Conservation (phyloP, 2,329 filamentous ascomycete species). For the Alternaria hordeiaustralica region DNA sequence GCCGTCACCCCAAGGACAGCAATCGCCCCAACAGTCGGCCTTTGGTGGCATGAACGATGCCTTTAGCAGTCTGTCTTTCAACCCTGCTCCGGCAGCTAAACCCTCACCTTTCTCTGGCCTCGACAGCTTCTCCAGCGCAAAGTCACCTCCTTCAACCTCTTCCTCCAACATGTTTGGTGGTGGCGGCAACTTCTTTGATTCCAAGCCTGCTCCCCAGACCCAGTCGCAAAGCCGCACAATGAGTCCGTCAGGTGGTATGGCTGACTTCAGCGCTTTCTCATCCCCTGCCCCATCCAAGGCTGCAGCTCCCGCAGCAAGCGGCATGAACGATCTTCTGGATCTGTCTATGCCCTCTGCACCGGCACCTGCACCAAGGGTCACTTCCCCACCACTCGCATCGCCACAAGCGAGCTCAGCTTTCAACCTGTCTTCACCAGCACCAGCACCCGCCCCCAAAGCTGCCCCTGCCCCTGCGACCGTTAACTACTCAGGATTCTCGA, state of each 20-base stretch:
- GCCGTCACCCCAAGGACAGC: slow-evolving; percentile 51
- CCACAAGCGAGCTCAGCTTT: slow-evolving; percentile 72
- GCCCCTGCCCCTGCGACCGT: slow-evolving; percentile 42
- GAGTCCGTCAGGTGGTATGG: slow-evolving; percentile 62
- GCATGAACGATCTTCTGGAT: slow-evolving; percentile 80
- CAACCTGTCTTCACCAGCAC: slow-evolving; percentile 53
- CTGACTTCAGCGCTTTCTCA: slow-evolving; percentile 70
- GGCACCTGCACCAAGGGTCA: slow-evolving; percentile 33
- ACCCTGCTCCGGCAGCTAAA: slow-evolving; percentile 57
- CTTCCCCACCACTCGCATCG: slow-evolving; percentile 39
- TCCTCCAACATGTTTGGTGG: slow-evolving; percentile 61
- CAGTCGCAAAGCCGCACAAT: slow-evolving; percentile 57
- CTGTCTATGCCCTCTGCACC: slow-evolving; percentile 57
- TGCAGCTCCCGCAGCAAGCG: slow-evolving; percentile 59
- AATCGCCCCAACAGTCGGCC: slow-evolving; percentile 50
- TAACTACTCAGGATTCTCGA: slow-evolving; percentile 54
- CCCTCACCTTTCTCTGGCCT: slow-evolving; percentile 70
- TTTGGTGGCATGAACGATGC: slow-evolving; percentile 79
- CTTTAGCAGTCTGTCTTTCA: slow-evolving; percentile 74
- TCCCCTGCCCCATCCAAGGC: slow-evolving; percentile 59
- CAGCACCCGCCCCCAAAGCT: slow-evolving; percentile 42
- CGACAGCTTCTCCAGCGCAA: slow-evolving; percentile 58
- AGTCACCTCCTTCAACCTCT: slow-evolving; percentile 50
- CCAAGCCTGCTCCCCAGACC: slow-evolving; percentile 59
- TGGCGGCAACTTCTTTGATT: slow-evolving; percentile 85